phyloP scores from a whole-genome alignment of 106 monocot genomes.

The Hemerocallis citrina region DNA sequence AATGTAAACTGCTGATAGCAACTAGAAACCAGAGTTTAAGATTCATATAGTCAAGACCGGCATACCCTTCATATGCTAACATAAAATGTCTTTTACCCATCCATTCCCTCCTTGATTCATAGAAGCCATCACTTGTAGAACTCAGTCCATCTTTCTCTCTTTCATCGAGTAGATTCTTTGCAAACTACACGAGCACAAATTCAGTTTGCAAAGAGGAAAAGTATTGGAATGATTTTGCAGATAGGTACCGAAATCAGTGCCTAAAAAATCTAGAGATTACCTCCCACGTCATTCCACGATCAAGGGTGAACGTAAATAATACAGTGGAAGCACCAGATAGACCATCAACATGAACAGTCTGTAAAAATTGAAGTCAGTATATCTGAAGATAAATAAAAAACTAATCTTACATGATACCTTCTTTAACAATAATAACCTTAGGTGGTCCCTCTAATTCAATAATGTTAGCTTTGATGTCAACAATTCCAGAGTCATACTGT shows the following conservation, averaged over 20 bases:
- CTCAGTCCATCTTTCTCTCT: conserved; percentile 34
- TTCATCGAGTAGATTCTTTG: conserved; percentile 70
- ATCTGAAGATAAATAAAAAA: neutral
- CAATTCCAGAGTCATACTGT: conserved; percentile 91
- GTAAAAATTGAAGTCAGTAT: conserved; percentile 16
- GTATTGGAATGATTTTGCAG: neutral
- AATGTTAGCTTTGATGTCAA: conserved; percentile 79
- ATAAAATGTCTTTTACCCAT: conserved; percentile 88
- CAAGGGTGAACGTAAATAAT: conserved; percentile 71
- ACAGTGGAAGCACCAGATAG: conserved; percentile 88
- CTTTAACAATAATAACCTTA: conserved; percentile 33
- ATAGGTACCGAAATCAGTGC: neutral
- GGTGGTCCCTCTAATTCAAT: conserved; percentile 67
- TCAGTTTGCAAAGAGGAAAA: neutral
- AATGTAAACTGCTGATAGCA: too few species aligned
- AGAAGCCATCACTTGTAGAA: conserved; percentile 68
- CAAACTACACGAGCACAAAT: conserved; percentile 35
- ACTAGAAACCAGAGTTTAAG: too few species aligned
- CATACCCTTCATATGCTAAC: conserved; percentile 85
- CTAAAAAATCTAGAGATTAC: conserved; percentile 19
- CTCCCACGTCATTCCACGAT: conserved; percentile 92
- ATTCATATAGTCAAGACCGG: too few species aligned
- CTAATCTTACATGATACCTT: neutral
- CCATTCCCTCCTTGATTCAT: conserved; percentile 97
- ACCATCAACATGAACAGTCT: conserved; percentile 86